phyloP scores from a whole-genome alignment of 371 early-diverging fungal genomes.

The Mortierella sp. region DNA sequence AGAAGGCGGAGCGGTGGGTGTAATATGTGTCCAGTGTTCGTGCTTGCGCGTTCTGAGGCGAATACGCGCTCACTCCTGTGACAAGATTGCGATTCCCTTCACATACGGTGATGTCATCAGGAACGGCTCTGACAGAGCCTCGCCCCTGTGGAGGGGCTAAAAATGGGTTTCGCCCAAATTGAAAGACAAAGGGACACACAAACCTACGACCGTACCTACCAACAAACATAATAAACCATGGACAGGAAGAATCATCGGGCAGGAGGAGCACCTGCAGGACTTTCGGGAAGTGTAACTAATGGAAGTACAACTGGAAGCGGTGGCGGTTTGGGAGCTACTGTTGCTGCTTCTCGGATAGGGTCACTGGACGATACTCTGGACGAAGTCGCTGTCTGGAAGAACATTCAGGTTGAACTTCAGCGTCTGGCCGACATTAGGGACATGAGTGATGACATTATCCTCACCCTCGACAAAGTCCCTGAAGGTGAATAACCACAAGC shows the following conservation, averaged over 20 bases:
- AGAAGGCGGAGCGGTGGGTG: slow-evolving; percentile 6
- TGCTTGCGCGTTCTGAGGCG: slow-evolving; percentile 14
- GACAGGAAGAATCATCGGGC: slow-evolving; percentile 47
- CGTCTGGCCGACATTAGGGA: slow-evolving; percentile 65
- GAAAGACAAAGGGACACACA: slow-evolving; percentile 1
- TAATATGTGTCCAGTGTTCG: background rate
- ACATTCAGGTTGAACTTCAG: slow-evolving; percentile 64
- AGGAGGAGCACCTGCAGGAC: slow-evolving; percentile 8
- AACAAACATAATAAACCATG: slow-evolving; percentile 18
- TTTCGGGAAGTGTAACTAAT: background rate
- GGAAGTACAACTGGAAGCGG: background rate
- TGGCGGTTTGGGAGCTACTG: background rate
- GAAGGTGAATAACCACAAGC: slow-evolving; percentile 58
- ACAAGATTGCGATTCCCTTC: background rate
- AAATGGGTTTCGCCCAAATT: background rate
- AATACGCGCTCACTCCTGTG: background rate
- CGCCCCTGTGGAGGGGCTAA: background rate
- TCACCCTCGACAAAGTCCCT: slow-evolving; percentile 62
- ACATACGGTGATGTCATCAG: slow-evolving; percentile 2
- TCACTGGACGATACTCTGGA: slow-evolving; percentile 67
- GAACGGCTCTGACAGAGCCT: background rate
- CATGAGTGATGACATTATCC: slow-evolving; percentile 58
- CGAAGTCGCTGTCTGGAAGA: slow-evolving; percentile 69
- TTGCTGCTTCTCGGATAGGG: background rate
- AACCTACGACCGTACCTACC: background rate